Evolutionary conservation across 148 eudicot genomes (phyloP).

Genomic region (Polygonum aviculare): DNA sequence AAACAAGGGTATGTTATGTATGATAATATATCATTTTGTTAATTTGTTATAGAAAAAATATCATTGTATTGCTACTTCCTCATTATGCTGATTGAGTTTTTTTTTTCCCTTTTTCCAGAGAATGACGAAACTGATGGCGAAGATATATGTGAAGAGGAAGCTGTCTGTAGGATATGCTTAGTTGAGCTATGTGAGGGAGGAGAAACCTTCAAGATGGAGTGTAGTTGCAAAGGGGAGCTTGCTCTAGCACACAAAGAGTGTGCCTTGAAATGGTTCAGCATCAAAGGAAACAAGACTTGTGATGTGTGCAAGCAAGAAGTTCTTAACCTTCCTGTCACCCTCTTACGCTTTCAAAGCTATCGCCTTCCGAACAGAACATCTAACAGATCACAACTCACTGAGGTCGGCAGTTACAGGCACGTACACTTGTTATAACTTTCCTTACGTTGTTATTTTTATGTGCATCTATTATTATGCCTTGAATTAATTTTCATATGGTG

Average conservation of each 20-base stretch:
- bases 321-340: conserved; percentile 74
- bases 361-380: conserved; percentile 23
- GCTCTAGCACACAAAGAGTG: conserved; percentile 90
- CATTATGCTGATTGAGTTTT: not conserved
- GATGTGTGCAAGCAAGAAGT: conserved; percentile 94
- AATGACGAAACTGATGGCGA: conserved; percentile 42
- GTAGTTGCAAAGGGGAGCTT: conserved; percentile 92
- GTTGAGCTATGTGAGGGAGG: conserved; percentile 85
- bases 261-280: conserved; percentile 88
- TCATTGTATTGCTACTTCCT: not conserved
- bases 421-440: conserved; percentile 19
- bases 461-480: too few relatives aligned
- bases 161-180: conserved; percentile 85
- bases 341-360: conserved; percentile 62
- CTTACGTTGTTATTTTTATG: too few relatives aligned
- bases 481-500: not conserved
- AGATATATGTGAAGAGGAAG: conserved; percentile 92
- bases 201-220: conserved; percentile 91
- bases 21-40: too few relatives aligned
- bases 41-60: too few relatives aligned
- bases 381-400: conserved; percentile 13
- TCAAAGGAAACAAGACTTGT: conserved; percentile 85
- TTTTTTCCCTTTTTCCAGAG: conserved; percentile 29
- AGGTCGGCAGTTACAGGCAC: conserved; percentile 55
- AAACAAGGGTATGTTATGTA: not conserved